Conservation (phyloP, 768 basidiomycete species). For the Mrakia gelida region DNA sequence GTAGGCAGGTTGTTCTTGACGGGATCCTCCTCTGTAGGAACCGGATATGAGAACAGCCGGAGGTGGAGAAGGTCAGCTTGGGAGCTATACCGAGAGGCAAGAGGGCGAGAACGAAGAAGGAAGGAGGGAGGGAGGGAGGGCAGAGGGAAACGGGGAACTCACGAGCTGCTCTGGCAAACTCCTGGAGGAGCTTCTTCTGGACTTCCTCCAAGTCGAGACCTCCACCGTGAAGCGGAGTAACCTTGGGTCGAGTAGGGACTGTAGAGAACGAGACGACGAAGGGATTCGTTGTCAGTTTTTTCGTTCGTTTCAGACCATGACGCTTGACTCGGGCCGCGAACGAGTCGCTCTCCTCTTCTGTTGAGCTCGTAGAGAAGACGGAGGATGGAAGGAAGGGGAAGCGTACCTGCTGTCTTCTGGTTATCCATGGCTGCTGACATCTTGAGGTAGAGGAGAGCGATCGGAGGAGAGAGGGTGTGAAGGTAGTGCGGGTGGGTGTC, state of each 20-base stretch:
- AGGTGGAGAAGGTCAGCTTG: neutral
- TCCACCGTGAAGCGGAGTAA: conserved; percentile 15
- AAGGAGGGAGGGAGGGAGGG: neutral
- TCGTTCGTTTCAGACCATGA: no score
- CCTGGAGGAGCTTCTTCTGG: conserved; percentile 20
- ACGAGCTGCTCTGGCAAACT: conserved; percentile 27
- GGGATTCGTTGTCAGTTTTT: neutral
- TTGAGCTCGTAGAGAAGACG: neutral
- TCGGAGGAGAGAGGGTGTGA: neutral
- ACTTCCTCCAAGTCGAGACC: conserved; percentile 28
- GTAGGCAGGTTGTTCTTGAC: conserved; percentile 28
- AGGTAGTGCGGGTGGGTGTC: neutral
- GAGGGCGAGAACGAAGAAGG: neutral
- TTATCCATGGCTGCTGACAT: conserved; percentile 1
- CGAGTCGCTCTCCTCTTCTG: no score
- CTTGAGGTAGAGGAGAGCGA: neutral
- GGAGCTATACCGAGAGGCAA: neutral
- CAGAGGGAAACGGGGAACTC: neutral
- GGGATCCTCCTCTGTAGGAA: conserved; percentile 25
- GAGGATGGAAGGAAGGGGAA: neutral
- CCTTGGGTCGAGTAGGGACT: neutral
- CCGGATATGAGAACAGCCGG: neutral
- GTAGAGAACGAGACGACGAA: neutral
- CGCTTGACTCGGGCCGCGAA: no score
- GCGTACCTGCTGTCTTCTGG: neutral